phyloP scores from a whole-genome alignment of 1,284 basidiomycete species.

The Neotropicomus parvogracilis region DNA sequence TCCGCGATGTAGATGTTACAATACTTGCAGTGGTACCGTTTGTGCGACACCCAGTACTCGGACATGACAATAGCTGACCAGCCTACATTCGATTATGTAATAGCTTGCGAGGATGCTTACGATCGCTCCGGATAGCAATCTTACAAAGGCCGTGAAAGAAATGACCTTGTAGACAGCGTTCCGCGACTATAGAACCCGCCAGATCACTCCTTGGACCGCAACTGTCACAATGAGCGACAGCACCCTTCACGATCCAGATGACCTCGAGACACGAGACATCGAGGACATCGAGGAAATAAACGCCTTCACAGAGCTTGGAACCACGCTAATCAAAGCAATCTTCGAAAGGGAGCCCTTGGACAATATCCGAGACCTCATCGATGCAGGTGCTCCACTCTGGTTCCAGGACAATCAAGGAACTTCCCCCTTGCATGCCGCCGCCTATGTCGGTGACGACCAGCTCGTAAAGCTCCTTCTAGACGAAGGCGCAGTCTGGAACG shows the following conservation, averaged over 20 bases:
- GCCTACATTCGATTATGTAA: constrained; percentile 22
- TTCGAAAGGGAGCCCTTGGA: constrained; percentile 48
- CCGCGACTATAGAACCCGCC: background rate
- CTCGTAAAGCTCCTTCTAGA: constrained; percentile 68
- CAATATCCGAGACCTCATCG: constrained; percentile 54
- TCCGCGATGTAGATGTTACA: constrained; percentile 91
- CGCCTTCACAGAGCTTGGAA: constrained; percentile 48
- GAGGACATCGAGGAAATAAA: constrained; percentile 41
- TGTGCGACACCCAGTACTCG: constrained; percentile 84
- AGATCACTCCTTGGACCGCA: background rate
- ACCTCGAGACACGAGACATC: constrained; percentile 20
- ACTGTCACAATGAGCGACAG: constrained; percentile 12
- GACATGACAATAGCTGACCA: constrained; percentile 49
- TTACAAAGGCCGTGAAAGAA: background rate
- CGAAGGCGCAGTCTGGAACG: constrained; percentile 91
- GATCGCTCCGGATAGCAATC: too few relatives aligned
- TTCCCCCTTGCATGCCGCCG: constrained; percentile 87
- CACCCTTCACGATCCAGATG: constrained; percentile 4
- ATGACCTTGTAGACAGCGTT: background rate
- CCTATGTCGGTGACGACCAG: constrained; percentile 63
- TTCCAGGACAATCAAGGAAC: constrained; percentile 84
- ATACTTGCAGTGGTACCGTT: constrained; percentile 83
- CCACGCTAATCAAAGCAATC: constrained; percentile 56
- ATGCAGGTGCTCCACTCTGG: constrained; percentile 85
- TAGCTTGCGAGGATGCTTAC: too few relatives aligned